phyloP scores from a whole-genome alignment of 164 flowering plant genomes.

The Vitis cinerea region DNA sequence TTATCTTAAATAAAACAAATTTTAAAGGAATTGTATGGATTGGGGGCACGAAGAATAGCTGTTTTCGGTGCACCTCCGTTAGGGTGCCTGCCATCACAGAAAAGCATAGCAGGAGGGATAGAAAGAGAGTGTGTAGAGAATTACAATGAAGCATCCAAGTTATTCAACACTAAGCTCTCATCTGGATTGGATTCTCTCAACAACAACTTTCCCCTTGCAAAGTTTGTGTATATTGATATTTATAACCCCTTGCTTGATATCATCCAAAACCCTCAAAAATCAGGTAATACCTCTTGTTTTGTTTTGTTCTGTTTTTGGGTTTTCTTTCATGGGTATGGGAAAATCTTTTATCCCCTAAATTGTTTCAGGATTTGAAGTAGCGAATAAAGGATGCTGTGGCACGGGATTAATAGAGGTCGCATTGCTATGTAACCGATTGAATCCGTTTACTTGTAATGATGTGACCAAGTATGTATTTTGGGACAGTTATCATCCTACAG shows the following conservation, averaged over 20 bases:
- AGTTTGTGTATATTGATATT: constrained; percentile 22
- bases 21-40: constrained; percentile 9
- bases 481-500: no score
- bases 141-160: constrained; percentile 13
- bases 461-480: no score
- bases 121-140: constrained; percentile 14
- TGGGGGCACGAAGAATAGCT: constrained; percentile 28
- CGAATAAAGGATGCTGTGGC: no score
- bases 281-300: constrained; percentile 16
- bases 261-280: constrained; percentile 22
- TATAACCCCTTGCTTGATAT: constrained; percentile 25
- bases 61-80: constrained; percentile 18
- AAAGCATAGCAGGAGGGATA: constrained; percentile 18
- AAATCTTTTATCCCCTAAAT: no score
- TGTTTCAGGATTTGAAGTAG: no score
- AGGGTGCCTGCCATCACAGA: constrained; percentile 25
- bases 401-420: no score
- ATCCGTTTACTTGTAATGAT: no score
- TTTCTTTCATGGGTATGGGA: no score
- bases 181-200: constrained; percentile 3
- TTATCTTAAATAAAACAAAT: no score
- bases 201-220: constrained; percentile 10
- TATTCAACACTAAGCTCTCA: constrained; percentile 25
- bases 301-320: background rate
- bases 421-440: no score